A percentile compares a stretch with the other conserved stretches of the same genome.
These are phyloP conservation scores for Mycena indigotica DNA, from an alignment of 768 basidiomycete species.

Conservation along the genomic window DNA sequence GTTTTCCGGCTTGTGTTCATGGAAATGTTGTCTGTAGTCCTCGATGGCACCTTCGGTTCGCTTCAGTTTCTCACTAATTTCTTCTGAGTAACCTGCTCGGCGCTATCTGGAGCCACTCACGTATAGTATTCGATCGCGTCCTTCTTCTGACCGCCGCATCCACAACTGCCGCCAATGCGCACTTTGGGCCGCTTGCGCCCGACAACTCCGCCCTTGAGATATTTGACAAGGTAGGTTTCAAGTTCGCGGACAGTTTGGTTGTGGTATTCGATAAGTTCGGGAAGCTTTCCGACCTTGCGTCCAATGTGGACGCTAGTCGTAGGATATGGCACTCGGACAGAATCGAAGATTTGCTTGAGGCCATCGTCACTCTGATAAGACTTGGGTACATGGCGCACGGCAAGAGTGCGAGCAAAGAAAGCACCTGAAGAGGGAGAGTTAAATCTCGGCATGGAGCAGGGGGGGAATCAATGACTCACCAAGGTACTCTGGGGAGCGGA, in stretches of 20 bases:
- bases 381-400: conserved; percentile 78
- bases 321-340: conserved; percentile 80
- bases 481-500: conserved; percentile 85
- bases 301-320: conserved; percentile 91
- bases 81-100: too few species aligned
- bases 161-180: conserved; percentile 74
- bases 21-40: conserved; percentile 55
- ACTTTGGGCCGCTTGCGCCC: conserved; percentile 82
- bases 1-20: conserved; percentile 59
- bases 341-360: conserved; percentile 72
- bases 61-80: conserved; percentile 49
- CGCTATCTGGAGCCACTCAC: conserved; percentile 44
- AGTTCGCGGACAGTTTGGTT: conserved; percentile 94
- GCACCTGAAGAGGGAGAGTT: too few species aligned
- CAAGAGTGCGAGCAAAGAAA: conserved; percentile 92
- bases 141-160: conserved; percentile 80
- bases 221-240: conserved; percentile 85
- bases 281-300: conserved; percentile 83
- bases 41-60: conserved; percentile 69
- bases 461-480: too few species aligned
- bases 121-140: conserved; percentile 96
- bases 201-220: conserved; percentile 76
- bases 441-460: too few species aligned
- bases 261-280: conserved; percentile 88
- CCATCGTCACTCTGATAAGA: conserved; percentile 86